Evolutionary conservation across 148 eudicot species (phyloP), one percentile per base, ranked within the genome.

Genomic region (Simmondsia chinensis): DNA sequence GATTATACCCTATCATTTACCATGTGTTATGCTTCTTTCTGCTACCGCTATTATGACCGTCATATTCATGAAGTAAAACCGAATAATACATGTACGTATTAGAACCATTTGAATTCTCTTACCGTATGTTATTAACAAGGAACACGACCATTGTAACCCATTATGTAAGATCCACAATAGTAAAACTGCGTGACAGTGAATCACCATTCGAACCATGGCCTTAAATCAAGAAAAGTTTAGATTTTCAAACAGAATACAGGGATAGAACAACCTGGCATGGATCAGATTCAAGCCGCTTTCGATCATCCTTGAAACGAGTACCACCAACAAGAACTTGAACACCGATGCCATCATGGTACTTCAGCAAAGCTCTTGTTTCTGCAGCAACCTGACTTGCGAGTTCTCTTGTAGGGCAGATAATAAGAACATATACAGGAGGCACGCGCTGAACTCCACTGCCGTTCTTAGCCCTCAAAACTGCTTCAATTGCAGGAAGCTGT

Each of bases 401-500:
- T 65, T 91, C 97, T 66, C 97, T 75, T 2, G 93, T 85, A 40
- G 97, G 97, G 57, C 97, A 91, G 30, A 91, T 66, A 65, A 91
- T 72, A 43, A 91, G 95, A 69, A 68, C 97, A 59, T 70, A 70
- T 33, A 79, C 47, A 5, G 94, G 88, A 33, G 94, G 75, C 39
- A 74, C 60, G 21, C 88, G 72, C 44, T 55, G 75, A 33, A 20
- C 60, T 42, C 21, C 54, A 24, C 64, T 54, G 36, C 54, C 58
- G 50, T 7, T 51, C 47, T 72, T 70, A 33, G 88, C 83, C 61
- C 74, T 85, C 58, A 91, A 39, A 72, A 85, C 97, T 85, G 94
- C 71, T 85, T 91, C 95, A 79, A 91, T 85, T 52, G 86, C 95
- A 51, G 95, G 97, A 73, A 85, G 80, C 97, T 91, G 86, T 68